Conservation (phyloP, 2,329 filamentous ascomycete species). For the Arthrobotrys entomopaga region DNA sequence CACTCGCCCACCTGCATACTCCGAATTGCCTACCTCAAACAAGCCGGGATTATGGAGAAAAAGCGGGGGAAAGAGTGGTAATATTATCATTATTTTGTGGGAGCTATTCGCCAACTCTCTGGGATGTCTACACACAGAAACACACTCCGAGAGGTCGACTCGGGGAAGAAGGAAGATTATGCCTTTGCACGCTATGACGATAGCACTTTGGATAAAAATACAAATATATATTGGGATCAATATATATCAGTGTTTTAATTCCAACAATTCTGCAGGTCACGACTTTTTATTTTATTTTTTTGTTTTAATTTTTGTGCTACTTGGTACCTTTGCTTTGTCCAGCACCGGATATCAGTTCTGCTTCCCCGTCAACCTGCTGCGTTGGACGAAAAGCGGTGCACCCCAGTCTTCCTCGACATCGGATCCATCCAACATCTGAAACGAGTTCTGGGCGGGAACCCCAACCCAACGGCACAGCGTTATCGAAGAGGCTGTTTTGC, state of each 20-base stretch:
- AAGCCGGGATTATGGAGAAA: constrained; percentile 47
- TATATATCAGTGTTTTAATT: not conserved
- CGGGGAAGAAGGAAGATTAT: constrained; percentile 11
- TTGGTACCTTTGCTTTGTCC: constrained; percentile 25
- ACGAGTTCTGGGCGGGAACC: constrained; percentile 39
- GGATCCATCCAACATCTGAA: constrained; percentile 54
- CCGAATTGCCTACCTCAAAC: constrained; percentile 45
- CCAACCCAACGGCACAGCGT: constrained; percentile 49
- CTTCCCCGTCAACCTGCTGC: constrained; percentile 43
- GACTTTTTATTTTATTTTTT: not conserved
- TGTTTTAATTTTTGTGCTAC: constrained; percentile 30
- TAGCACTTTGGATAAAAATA: constrained; percentile 12
- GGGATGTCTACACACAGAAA: constrained; percentile 26
- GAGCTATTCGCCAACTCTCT: constrained; percentile 9
- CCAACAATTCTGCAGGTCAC: not conserved
- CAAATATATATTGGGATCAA: not conserved
- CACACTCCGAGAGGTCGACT: not conserved
- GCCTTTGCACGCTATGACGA: not conserved
- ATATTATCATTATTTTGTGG: constrained; percentile 4
- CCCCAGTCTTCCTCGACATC: constrained; percentile 42
- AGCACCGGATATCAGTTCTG: constrained; percentile 38
- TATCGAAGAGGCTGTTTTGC: constrained; percentile 47
- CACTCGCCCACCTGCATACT: constrained; percentile 53
- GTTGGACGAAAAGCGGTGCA: constrained; percentile 36
- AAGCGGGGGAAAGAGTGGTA: constrained; percentile 33